Percentiles rank a stretch among this genome's conserved stretches.
Evolutionary conservation across 2,329 filamentous ascomycete genomes (phyloP).

Genomic region (Neospermospora avenae): DNA sequence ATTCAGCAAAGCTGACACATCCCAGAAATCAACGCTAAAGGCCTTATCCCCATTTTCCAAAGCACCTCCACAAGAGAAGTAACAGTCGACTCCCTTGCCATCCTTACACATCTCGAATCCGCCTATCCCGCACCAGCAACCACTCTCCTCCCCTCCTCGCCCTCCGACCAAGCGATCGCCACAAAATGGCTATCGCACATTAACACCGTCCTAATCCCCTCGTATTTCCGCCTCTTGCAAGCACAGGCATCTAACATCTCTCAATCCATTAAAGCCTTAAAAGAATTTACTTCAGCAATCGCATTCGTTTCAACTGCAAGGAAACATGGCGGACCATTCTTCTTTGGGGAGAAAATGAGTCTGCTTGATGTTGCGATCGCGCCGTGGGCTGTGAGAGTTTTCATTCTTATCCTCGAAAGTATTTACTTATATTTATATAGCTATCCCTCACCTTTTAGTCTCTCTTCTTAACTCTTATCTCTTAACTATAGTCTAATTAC

Average conservation of each 20-base stretch:
- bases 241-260: not conserved
- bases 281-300: not conserved
- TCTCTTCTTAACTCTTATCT: too few species aligned
- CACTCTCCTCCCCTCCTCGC: not conserved
- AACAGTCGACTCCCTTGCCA: not conserved
- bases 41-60: not conserved
- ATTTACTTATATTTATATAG: too few species aligned
- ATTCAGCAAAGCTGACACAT: not conserved
- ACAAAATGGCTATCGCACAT: not conserved
- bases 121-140: not conserved
- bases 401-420: too few species aligned
- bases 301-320: not conserved
- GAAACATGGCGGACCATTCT: not conserved
- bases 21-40: not conserved
- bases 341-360: not conserved
- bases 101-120: not conserved
- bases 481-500: too few species aligned
- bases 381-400: not conserved
- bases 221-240: not conserved
- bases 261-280: not conserved
- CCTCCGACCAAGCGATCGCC: not conserved
- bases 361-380: not conserved
- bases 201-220: not conserved
- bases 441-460: too few species aligned
- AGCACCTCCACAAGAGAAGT: not conserved